Percentiles rank a stretch among this genome's conserved stretches.
Conservation (phyloP, 78 protist species). For the slime mould (Dictyostelium discoideum) region DNA sequence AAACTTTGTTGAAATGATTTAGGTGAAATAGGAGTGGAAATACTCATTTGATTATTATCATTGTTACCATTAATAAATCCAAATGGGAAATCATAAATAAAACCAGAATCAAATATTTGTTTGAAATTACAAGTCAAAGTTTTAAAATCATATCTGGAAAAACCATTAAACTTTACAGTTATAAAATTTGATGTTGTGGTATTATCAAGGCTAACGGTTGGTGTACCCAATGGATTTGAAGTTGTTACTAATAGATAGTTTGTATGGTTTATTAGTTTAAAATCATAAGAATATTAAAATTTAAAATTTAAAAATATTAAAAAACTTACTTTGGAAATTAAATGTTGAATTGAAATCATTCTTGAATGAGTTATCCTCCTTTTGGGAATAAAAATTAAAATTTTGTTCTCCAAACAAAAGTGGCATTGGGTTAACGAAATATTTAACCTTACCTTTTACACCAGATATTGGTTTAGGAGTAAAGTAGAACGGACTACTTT, state of each 20-base stretch:
- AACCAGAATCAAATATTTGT: neutral
- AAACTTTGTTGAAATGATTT: neutral
- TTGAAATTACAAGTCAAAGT: neutral
- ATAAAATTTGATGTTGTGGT: neutral
- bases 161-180: neutral
- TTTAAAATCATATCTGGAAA: neutral
- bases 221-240: neutral
- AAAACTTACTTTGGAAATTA: neutral
- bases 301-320: too few relatives aligned
- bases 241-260: neutral
- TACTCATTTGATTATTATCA: neutral
- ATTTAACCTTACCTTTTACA: neutral
- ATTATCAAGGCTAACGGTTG: neutral
- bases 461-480: neutral
- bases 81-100: neutral
- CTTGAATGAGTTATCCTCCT: neutral
- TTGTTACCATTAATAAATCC: neutral
- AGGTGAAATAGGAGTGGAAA: neutral
- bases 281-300: too few relatives aligned
- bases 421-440: neutral
- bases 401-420: neutral
- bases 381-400: neutral
- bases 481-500: neutral
- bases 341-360: neutral
- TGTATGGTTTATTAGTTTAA: too few relatives aligned